phyloP scores from a whole-genome alignment of 2,329 filamentous ascomycete species.

The Hymenoscyphus repandus region DNA sequence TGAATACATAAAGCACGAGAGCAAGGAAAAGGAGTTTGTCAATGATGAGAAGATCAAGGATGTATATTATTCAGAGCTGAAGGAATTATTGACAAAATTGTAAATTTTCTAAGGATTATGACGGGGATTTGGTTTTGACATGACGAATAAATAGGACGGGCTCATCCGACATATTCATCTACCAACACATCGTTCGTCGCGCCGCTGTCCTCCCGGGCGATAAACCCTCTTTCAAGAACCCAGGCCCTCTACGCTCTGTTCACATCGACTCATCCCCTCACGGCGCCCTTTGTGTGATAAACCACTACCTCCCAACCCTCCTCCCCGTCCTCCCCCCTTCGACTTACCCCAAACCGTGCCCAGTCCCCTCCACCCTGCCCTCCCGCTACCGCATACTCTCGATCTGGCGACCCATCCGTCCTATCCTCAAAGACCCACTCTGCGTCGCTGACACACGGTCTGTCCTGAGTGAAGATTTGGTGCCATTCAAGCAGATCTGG shows the following conservation, averaged over 20 bases:
- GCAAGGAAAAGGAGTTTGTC: conserved; percentile 31
- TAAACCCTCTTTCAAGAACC: conserved; percentile 22
- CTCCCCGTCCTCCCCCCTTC: no score
- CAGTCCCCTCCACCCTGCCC: conserved; percentile 39
- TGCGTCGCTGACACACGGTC: conserved; percentile 46
- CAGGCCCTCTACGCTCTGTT: conserved; percentile 44
- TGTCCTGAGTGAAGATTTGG: conserved; percentile 45
- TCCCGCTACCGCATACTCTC: conserved; percentile 51
- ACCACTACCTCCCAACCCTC: conserved; percentile 40
- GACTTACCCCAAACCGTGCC: conserved; percentile 5
- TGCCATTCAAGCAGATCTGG: conserved; percentile 41
- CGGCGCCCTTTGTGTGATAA: conserved; percentile 37
- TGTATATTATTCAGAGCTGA: conserved; percentile 33
- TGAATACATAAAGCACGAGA: conserved; percentile 33
- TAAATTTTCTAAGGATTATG: no score
- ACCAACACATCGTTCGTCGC: conserved; percentile 57
- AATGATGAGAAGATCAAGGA: conserved; percentile 33
- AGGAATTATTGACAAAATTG: conserved; percentile 32
- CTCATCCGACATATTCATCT: conserved; percentile 51
- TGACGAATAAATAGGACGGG: conserved; percentile 42
- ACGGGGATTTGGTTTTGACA: no score
- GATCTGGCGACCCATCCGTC: conserved; percentile 45
- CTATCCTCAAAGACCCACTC: conserved; percentile 48
- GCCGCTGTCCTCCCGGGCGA: neutral
- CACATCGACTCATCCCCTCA: conserved; percentile 54